phyloP scores from a whole-genome alignment of 805 yeast species.

The Candida ulmi region DNA sequence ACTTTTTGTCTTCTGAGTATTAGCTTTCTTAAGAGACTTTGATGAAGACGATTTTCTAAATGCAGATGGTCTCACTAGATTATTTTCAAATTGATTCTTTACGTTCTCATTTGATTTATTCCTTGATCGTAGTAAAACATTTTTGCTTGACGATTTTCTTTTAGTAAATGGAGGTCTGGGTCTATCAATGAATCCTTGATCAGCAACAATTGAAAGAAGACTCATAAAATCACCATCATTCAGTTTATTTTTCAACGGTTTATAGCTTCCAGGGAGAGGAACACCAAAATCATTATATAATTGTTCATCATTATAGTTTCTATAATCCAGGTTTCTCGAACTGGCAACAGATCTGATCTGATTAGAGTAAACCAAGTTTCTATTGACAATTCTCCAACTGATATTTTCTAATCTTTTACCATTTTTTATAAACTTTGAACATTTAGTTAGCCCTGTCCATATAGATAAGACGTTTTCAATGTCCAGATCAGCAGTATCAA shows the following conservation, averaged over 20 bases:
- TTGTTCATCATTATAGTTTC: neutral
- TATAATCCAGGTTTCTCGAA: neutral
- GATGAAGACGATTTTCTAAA: constrained; percentile 23
- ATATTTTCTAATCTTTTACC: constrained; percentile 26
- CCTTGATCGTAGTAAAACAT: constrained; percentile 6
- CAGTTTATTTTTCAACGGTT: constrained; percentile 15
- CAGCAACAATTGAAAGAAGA: constrained; percentile 22
- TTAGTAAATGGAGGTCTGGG: constrained; percentile 19
- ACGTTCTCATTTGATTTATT: constrained; percentile 9
- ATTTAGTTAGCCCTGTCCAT: constrained; percentile 33
- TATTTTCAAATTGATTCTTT: neutral
- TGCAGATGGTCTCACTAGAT: constrained; percentile 9
- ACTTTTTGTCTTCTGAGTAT: constrained; percentile 10
- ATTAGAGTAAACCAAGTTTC: constrained; percentile 18
- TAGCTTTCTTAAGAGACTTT: constrained; percentile 18
- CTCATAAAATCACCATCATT: constrained; percentile 23
- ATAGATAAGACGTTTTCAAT: constrained; percentile 34
- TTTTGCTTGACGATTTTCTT: constrained; percentile 16
- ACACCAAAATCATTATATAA: constrained; percentile 3
- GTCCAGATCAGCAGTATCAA: constrained; percentile 26
- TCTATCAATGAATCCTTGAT: constrained; percentile 14
- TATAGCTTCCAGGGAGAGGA: constrained; percentile 4
- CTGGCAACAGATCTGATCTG: constrained; percentile 6
- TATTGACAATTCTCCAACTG: constrained; percentile 27
- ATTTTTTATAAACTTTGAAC: constrained; percentile 23